A percentile compares a stretch with the other conserved stretches of the same genome.
Conservation (phyloP, 2,329 filamentous ascomycete species). For the Keithomyces neogunnii region DNA sequence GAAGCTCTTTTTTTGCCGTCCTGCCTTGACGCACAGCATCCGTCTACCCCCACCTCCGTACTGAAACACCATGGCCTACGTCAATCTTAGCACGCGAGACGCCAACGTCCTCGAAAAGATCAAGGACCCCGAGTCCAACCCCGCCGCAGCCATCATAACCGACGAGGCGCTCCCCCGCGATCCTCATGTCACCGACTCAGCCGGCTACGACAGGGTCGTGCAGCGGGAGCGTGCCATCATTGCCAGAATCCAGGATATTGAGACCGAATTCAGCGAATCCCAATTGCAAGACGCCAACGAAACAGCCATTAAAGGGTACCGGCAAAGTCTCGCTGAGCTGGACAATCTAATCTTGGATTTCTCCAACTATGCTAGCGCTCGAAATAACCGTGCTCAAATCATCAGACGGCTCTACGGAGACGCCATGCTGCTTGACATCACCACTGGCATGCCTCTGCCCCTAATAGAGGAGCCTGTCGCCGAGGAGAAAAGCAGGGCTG, state of each 20-base stretch:
- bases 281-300: conserved; percentile 27
- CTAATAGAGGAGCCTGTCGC: conserved; percentile 30
- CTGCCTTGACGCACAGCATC: neutral
- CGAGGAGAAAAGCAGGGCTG: conserved; percentile 30
- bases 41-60: neutral
- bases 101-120: conserved; percentile 58
- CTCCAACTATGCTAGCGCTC: conserved; percentile 62
- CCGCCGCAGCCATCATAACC: conserved; percentile 43
- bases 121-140: conserved; percentile 56
- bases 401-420: conserved; percentile 55
- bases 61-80: conserved; percentile 30
- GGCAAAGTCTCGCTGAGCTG: conserved; percentile 38
- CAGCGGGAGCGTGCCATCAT: conserved; percentile 46
- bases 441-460: conserved; percentile 28
- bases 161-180: conserved; percentile 48
- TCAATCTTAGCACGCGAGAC: conserved; percentile 48
- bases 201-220: conserved; percentile 42
- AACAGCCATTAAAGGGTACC: conserved; percentile 35
- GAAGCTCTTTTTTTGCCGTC: too few species aligned
- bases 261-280: conserved; percentile 41
- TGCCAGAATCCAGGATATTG: conserved; percentile 43
- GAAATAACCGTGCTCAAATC: conserved; percentile 68
- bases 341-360: conserved; percentile 46
- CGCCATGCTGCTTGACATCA: conserved; percentile 38
- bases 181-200: conserved; percentile 43